Conservation (phyloP, 768 basidiomycete genomes). For the Termitomyces sp. region DNA sequence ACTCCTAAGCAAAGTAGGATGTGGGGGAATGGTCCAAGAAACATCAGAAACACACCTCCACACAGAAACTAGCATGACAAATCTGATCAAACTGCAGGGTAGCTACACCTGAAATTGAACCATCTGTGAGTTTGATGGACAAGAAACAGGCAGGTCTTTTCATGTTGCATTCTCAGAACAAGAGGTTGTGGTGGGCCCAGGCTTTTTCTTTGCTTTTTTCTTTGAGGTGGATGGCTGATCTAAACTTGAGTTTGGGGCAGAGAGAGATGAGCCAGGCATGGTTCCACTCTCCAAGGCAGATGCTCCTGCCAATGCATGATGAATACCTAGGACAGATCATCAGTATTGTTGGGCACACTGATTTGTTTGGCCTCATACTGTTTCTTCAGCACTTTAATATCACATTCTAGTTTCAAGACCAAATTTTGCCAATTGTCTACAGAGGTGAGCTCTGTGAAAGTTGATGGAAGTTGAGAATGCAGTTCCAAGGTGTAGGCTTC, state of each 20-base stretch:
- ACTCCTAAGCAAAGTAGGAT: too few species aligned
- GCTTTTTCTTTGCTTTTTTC: conserved; percentile 17
- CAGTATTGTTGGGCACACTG: conserved; percentile 22
- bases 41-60: too few species aligned
- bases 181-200: background rate
- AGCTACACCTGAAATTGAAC: too few species aligned
- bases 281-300: conserved; percentile 20
- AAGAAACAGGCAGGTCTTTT: conserved; percentile 4
- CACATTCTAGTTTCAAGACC: conserved; percentile 36
- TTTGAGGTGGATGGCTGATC: conserved; percentile 11
- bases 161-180: conserved; percentile 8
- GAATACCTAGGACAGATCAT: conserved; percentile 11
- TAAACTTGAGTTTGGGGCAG: conserved; percentile 8
- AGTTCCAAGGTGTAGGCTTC: conserved; percentile 43
- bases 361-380: conserved; percentile 37
- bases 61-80: too few species aligned
- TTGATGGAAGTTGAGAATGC: conserved; percentile 26
- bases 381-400: conserved; percentile 29
- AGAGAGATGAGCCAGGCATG: conserved; percentile 7
- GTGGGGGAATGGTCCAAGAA: too few species aligned
- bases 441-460: conserved; percentile 14
- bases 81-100: too few species aligned
- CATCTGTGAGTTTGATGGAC: too few species aligned
- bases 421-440: conserved; percentile 33
- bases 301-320: conserved; percentile 6